phyloP scores from a whole-genome alignment of 768 basidiomycete species.

The Mycena metata region DNA sequence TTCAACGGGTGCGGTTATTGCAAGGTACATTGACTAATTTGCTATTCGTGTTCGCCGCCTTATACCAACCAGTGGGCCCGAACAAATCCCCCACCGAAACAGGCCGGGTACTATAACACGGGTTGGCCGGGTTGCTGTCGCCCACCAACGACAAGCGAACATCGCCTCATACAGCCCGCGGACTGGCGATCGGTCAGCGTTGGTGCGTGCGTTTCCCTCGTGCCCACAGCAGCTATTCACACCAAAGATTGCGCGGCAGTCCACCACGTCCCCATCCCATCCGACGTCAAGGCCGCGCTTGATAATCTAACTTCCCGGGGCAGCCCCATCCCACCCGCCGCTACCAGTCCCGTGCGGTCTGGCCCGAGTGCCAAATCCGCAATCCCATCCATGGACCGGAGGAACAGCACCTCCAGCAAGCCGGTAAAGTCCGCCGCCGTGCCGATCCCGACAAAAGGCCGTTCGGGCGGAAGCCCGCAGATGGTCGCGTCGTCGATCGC shows the following conservation, averaged over 20 bases:
- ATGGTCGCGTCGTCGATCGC: slow-evolving; percentile 56
- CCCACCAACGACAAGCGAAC: slow-evolving; percentile 72
- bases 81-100: slow-evolving; percentile 66
- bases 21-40: slow-evolving; percentile 68
- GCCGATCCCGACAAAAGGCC: slow-evolving; percentile 57
- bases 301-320: slow-evolving; percentile 65
- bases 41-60: slow-evolving; percentile 42
- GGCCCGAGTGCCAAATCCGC: slow-evolving; percentile 51
- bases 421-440: slow-evolving; percentile 51
- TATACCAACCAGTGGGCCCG: slow-evolving; percentile 74
- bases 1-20: slow-evolving; percentile 93
- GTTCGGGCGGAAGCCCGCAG: slow-evolving; percentile 68
- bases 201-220: slow-evolving; percentile 27
- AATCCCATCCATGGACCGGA: slow-evolving; percentile 58
- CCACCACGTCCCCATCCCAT: slow-evolving; percentile 80
- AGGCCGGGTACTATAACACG: slow-evolving; percentile 72
- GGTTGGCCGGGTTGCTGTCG: slow-evolving; percentile 94
- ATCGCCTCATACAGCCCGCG: slow-evolving; percentile 72
- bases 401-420: slow-evolving; percentile 54
- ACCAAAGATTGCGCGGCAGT: slow-evolving; percentile 46
- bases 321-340: slow-evolving; percentile 46
- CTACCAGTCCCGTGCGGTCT: slow-evolving; percentile 39
- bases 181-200: slow-evolving; percentile 87
- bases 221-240: slow-evolving; percentile 18
- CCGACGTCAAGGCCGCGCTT: slow-evolving; percentile 76